Base-by-base conservation (phyloP, 305 asterid species). In the Fraxinus latifolia region DNA sequence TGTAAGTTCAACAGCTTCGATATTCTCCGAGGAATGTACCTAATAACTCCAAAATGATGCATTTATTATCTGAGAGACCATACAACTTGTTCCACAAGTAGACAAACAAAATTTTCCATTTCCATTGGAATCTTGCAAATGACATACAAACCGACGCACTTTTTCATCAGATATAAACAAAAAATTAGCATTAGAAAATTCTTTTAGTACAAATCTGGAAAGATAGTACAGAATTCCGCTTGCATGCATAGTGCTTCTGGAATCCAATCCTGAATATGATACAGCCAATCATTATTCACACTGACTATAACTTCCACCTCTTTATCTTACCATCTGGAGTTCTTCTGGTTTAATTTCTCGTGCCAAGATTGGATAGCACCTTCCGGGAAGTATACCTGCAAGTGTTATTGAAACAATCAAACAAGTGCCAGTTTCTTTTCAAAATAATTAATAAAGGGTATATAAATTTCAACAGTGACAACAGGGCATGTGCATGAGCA, bases 311-410 rank as follows among this genome's bases (percentile, higher is more conserved):
- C 79, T 23, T 74, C 29, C 60, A 60, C 72, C 80, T 33, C 44
- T 62, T 53, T 78, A 60, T 81, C 89, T 89, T 84, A 95, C 99
- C 94, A 76, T 90, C 86, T 87, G 90, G 68, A 96, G 99, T 89
- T 96, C 98, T 74, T 90, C 94, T 77, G 87, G 87, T 33, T 92
- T 94, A 80, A 96, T 94, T 88, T 96, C 99, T 87, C 99, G 91
- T 2, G 97, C 94, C 76, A 89, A 78, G 78, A 96, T 90, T 32
- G 97, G 91, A 86, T 53, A 71, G 88, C 99, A 94, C 88, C 89
- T 88, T 82, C 99, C 98, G 4, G 99, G 99, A 85, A 90, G 94
- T 86, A 96, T 92, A 77, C 98, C 99, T 96, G 86, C 85, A 86
- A 87, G 11, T 73, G 71, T 82, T 86, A 77, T 78, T 79, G 76